phyloP scores from a whole-genome alignment of 169 alveolate genomes.

The Plasmodium chabaudi region DNA sequence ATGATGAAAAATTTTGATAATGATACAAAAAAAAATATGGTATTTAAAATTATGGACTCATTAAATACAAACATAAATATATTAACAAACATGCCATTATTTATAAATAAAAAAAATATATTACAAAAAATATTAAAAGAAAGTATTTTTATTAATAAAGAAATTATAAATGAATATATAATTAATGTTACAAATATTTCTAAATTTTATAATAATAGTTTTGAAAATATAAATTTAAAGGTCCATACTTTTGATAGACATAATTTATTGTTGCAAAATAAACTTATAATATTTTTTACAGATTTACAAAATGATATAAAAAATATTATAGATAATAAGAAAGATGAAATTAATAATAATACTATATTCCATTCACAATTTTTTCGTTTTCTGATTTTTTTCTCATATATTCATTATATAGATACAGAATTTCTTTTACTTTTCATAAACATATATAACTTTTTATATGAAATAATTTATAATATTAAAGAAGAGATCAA shows the following conservation, averaged over 20 bases:
- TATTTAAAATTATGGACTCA: slow-evolving; percentile 49
- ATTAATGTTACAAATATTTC: slow-evolving; percentile 4
- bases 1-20: neutral
- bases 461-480: slow-evolving; percentile 59
- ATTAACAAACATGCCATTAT: slow-evolving; percentile 19
- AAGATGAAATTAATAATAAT: slow-evolving; percentile 29
- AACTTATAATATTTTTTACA: slow-evolving; percentile 11
- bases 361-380: slow-evolving; percentile 37
- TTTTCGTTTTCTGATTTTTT: slow-evolving; percentile 32
- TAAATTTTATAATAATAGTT: slow-evolving; percentile 28
- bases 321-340: slow-evolving; percentile 29
- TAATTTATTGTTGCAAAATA: slow-evolving; percentile 17
- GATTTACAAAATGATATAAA: slow-evolving; percentile 31
- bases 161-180: slow-evolving; percentile 28
- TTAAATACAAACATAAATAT: slow-evolving; percentile 16
- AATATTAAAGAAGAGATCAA: slow-evolving; percentile 55
- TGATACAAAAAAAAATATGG: neutral
- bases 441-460: slow-evolving; percentile 55
- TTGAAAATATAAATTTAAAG: slow-evolving; percentile 20
- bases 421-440: slow-evolving; percentile 52
- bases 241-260: slow-evolving; percentile 26
- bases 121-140: slow-evolving; percentile 29
- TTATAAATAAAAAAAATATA: slow-evolving; percentile 49
- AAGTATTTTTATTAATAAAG: slow-evolving; percentile 24
- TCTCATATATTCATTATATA: slow-evolving; percentile 31